A percentile compares a stretch with the other conserved stretches of the same genome.
phyloP scores from a whole-genome alignment of 2,329 filamentous ascomycete species.

The Hortaea sp. region DNA sequence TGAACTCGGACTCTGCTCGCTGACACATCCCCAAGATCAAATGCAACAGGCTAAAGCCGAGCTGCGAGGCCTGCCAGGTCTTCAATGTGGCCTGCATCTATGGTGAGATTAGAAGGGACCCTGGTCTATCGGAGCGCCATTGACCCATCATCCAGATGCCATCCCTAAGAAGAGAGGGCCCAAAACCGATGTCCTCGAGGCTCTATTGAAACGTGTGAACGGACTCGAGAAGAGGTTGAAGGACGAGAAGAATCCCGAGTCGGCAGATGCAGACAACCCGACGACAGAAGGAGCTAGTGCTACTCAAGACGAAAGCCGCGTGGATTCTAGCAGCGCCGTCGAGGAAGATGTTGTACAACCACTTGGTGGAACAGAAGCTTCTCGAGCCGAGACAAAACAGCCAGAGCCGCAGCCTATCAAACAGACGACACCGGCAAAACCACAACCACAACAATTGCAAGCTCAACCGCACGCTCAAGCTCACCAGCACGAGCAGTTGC shows the following conservation, averaged over 20 bases:
- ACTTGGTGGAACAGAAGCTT: background rate
- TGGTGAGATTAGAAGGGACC: constrained; percentile 46
- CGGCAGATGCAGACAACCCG: constrained; percentile 10
- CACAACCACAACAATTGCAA: background rate
- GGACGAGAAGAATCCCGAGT: constrained; percentile 38
- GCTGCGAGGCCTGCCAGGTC: constrained; percentile 80
- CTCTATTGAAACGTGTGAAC: constrained; percentile 73
- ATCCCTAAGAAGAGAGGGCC: constrained; percentile 83
- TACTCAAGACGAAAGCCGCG: background rate
- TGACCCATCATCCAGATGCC: constrained; percentile 49
- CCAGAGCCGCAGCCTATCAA: background rate
- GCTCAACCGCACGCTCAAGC: constrained; percentile 1
- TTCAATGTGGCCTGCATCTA: constrained; percentile 85
- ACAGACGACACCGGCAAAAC: background rate
- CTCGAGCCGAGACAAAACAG: background rate
- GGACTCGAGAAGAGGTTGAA: constrained; percentile 72
- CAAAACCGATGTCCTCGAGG: constrained; percentile 81
- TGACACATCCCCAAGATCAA: constrained; percentile 57
- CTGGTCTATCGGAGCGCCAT: background rate
- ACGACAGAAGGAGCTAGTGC: constrained; percentile 1
- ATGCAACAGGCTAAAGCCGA: constrained; percentile 74
- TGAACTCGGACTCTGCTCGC: background rate
- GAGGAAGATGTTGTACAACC: background rate
- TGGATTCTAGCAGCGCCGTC: background rate
- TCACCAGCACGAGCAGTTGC: constrained; percentile 1